Percentiles rank a stretch among this genome's conserved stretches.
phyloP scores from a whole-genome alignment of 352 stramenopile species.

The Globisporangium emineosum region DNA sequence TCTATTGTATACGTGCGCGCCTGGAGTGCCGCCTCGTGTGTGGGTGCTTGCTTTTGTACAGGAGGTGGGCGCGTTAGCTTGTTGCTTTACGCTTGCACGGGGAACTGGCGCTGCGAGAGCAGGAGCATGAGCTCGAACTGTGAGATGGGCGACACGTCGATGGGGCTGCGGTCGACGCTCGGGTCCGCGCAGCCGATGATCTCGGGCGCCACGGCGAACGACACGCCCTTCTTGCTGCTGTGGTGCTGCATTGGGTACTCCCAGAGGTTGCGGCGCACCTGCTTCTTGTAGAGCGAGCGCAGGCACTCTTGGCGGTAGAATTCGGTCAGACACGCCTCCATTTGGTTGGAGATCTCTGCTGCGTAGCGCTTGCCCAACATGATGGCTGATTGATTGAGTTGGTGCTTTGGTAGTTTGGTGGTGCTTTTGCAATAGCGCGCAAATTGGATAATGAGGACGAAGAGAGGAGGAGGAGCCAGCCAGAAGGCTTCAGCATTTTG shows the following conservation, averaged over 20 bases:
- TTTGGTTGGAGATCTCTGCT: conserved; percentile 44
- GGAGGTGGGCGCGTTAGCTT: background rate
- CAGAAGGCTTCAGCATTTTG: conserved; percentile 10
- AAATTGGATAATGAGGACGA: conserved; percentile 41
- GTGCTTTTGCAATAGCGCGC: conserved; percentile 21
- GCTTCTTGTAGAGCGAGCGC: conserved; percentile 69
- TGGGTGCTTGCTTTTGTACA: conserved; percentile 10
- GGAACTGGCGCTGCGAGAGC: conserved; percentile 73
- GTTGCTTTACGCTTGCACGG: conserved; percentile 31
- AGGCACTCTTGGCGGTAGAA: conserved; percentile 84
- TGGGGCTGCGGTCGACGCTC: conserved; percentile 66
- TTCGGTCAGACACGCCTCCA: conserved; percentile 72
- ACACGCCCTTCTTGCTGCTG: conserved; percentile 68
- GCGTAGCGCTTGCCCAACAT: conserved; percentile 75
- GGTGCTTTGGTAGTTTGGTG: conserved; percentile 13
- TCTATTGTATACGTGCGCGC: conserved; percentile 14
- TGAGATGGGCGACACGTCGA: conserved; percentile 73
- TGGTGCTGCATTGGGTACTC: conserved; percentile 29
- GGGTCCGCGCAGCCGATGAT: conserved; percentile 75
- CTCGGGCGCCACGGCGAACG: conserved; percentile 50
- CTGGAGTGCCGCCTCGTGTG: conserved; percentile 11
- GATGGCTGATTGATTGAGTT: conserved; percentile 15
- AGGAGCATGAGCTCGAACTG: conserved; percentile 73
- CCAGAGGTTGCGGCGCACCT: conserved; percentile 39
- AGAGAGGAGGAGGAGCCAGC: background rate